A percentile compares a stretch with the other conserved stretches of the same genome.
These are phyloP conservation scores for Biscogniauxia mediterranea DNA, from an alignment of 2,329 filamentous ascomycete genomes.

Conservation along the genomic window DNA sequence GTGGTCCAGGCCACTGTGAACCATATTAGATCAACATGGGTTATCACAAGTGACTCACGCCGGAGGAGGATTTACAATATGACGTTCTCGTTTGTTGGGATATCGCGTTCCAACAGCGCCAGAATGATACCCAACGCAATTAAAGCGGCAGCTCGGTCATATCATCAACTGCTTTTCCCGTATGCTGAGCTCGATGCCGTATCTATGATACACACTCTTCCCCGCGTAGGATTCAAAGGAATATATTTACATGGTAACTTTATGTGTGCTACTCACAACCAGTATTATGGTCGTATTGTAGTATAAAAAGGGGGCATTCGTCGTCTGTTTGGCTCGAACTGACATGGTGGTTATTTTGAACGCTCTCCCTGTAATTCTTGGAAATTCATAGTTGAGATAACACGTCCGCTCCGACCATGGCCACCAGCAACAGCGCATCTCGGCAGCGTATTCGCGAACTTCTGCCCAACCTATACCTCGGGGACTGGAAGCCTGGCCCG, in stretches of 20 bases:
- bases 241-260: background rate
- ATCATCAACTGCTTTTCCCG: background rate
- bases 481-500: slow-evolving; percentile 41
- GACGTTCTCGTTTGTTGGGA: background rate
- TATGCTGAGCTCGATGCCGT: background rate
- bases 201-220: no score
- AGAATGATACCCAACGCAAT: background rate
- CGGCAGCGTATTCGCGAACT: slow-evolving; percentile 42
- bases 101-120: background rate
- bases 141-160: background rate
- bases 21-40: no score
- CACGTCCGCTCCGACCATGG: slow-evolving; percentile 10
- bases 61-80: background rate
- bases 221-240: background rate
- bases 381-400: background rate
- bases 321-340: background rate
- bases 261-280: background rate
- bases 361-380: background rate
- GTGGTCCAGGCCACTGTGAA: no score
- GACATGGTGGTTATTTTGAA: background rate
- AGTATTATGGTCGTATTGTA: background rate
- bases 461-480: slow-evolving; percentile 43
- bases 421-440: slow-evolving; percentile 5
- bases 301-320: background rate
- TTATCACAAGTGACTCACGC: background rate